Evolutionary conservation across 768 basidiomycete species (phyloP).

Genomic region (Phylloporus sp.): DNA sequence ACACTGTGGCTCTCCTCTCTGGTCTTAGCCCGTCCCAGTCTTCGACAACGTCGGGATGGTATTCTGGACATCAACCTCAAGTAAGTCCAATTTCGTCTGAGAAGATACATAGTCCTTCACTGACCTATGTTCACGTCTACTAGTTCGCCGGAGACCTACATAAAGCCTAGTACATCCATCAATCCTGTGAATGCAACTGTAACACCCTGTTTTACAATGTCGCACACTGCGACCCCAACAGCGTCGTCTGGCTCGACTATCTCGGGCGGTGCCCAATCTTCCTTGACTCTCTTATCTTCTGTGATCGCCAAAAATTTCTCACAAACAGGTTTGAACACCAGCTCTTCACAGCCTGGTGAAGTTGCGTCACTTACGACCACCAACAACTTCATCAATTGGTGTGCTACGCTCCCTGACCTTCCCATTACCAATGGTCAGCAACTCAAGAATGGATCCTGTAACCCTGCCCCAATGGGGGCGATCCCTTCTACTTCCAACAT

Average conservation of each 20-base stretch:
- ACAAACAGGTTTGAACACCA: slow-evolving; percentile 40
- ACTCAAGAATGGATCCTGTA: slow-evolving; percentile 49
- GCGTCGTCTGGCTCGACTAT: slow-evolving; percentile 13
- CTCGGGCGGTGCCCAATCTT: slow-evolving; percentile 19
- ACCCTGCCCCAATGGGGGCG: slow-evolving; percentile 57
- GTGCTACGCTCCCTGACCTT: slow-evolving; percentile 40
- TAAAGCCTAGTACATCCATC: too few relatives aligned
- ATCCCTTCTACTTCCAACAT: slow-evolving; percentile 46
- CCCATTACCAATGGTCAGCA: slow-evolving; percentile 62
- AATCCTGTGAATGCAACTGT: slow-evolving; percentile 14
- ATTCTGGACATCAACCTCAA: slow-evolving; percentile 39
- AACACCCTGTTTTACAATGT: slow-evolving; percentile 14
- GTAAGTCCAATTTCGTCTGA: slow-evolving; percentile 23
- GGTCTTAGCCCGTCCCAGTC: slow-evolving; percentile 35
- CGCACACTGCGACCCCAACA: not conserved
- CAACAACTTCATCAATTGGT: slow-evolving; percentile 75
- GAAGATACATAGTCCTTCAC: not conserved
- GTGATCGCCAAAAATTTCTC: slow-evolving; percentile 55
- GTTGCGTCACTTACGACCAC: slow-evolving; percentile 54
- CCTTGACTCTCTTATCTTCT: slow-evolving; percentile 38
- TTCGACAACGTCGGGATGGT: slow-evolving; percentile 35
- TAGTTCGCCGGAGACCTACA: too few relatives aligned
- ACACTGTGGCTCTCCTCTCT: slow-evolving; percentile 24
- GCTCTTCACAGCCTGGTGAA: slow-evolving; percentile 38
- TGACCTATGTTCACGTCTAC: slow-evolving; percentile 12